These are phyloP conservation scores for Zancudomyces culisetae DNA, from an alignment of 371 early-diverging fungal genomes.

Conservation along the genomic window DNA sequence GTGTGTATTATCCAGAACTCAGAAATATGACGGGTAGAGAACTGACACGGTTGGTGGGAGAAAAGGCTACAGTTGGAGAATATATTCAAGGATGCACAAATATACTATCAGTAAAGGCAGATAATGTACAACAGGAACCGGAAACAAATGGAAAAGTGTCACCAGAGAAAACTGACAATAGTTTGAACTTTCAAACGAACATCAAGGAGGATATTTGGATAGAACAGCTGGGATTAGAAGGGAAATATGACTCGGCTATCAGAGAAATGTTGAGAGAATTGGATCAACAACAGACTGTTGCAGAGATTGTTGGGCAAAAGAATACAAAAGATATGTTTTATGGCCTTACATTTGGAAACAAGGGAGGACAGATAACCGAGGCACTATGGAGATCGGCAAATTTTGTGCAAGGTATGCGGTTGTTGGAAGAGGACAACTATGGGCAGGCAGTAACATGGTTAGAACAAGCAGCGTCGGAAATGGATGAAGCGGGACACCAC, in stretches of 20 bases:
- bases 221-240: no score
- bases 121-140: background rate
- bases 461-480: background rate
- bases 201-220: background rate
- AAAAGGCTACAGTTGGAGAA: background rate
- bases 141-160: background rate
- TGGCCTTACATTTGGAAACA: background rate
- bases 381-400: background rate
- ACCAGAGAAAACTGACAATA: background rate
- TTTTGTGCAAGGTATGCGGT: background rate
- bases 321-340: background rate
- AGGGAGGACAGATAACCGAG: background rate
- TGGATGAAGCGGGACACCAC: no score
- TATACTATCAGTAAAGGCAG: background rate
- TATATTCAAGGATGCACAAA: background rate
- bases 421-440: background rate
- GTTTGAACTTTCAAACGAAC: background rate
- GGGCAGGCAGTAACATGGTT: background rate
- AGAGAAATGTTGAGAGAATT: background rate
- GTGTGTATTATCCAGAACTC: background rate
- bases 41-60: background rate
- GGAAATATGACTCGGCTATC: background rate
- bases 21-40: background rate
- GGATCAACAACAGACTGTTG: background rate
- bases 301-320: background rate